Evolutionary conservation across 768 basidiomycete genomes (phyloP), one percentile per base, ranked within the genome.

Genomic region (Mrakia hoshinonis): DNA sequence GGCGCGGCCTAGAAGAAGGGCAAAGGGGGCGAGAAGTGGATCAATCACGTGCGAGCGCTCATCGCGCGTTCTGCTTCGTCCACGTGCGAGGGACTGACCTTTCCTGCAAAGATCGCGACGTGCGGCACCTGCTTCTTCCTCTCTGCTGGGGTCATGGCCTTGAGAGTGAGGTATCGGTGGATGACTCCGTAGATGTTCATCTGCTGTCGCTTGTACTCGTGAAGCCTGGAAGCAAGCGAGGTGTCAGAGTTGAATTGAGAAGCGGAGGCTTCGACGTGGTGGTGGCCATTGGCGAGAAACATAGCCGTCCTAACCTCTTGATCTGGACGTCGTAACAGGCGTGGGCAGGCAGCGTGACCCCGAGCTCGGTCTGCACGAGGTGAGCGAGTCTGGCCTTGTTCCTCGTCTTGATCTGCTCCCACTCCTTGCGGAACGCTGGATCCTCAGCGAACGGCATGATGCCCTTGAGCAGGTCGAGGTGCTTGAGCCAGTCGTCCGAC

Each of bases 61-160:
- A 43, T 15, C 43, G 6, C 15, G 43, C n/a, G 43, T 15, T 6
- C 6, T 43, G 43, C 15, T 7, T 39, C 36, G 63, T 70, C 87
- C 94, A 48, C 95, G 95, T 0, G 95, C 95, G 10, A n/a, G n/a
- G n/a, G n/a, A n/a, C n/a, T n/a, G n/a, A 31, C 97, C 74, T 52
- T 70, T 22, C 96, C 95, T 39, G 92, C 95, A 74, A 99, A 98
- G 83, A 99, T 90, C n/a, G 92, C 89, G 24, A 92, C 92, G 66
- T 76, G 81, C 52, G 87, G 89, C 75, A 85, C 87, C 74, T 89
- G 85, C 78, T 89, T 90, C 82, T 89, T 89, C 76, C 89, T 85
- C 78, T 96, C 87, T 36, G 80, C 87, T 0, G 89, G 85, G 2
- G 83, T 83, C 87, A 95, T 86, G 39, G 79, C 83, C 82, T 97